A percentile compares a stretch with the other conserved stretches of the same genome.
phyloP scores from a whole-genome alignment of 2,329 filamentous ascomycete genomes.

The Exophiala phaeomuriformis region DNA sequence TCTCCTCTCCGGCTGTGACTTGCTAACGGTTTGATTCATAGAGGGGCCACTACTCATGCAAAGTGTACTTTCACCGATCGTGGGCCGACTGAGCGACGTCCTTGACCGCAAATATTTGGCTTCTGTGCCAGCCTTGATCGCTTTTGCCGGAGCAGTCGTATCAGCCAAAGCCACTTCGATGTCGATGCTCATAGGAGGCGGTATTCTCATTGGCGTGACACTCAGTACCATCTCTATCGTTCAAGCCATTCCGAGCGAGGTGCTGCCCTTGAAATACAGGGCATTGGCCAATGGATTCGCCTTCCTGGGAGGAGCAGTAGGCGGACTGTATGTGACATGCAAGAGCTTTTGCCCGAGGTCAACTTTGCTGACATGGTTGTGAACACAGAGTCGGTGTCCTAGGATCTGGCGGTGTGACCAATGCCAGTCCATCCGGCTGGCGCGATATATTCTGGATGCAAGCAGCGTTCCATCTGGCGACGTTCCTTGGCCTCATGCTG shows the following conservation, averaged over 20 bases:
- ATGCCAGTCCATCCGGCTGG: slow-evolving; percentile 44
- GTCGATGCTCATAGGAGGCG: slow-evolving; percentile 51
- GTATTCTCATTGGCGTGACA: slow-evolving; percentile 50
- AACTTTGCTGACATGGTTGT: not conserved
- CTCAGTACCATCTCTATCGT: slow-evolving; percentile 51
- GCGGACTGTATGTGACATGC: slow-evolving; percentile 42
- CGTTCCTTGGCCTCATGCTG: slow-evolving; percentile 42
- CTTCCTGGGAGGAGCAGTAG: slow-evolving; percentile 46
- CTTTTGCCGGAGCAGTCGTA: slow-evolving; percentile 48
- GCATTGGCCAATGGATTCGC: slow-evolving; percentile 50
- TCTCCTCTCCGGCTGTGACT: not conserved
- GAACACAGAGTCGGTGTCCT: slow-evolving; percentile 42
- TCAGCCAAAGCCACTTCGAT: slow-evolving; percentile 51
- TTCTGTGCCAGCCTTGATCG: slow-evolving; percentile 46
- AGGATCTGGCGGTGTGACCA: slow-evolving; percentile 48
- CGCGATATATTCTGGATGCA: slow-evolving; percentile 55
- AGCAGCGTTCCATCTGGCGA: slow-evolving; percentile 46
- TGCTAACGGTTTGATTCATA: slow-evolving; percentile 3
- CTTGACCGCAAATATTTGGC: slow-evolving; percentile 50
- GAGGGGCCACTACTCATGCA: slow-evolving; percentile 53
- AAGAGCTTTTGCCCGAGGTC: not conserved
- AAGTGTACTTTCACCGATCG: slow-evolving; percentile 49
- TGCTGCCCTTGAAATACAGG: slow-evolving; percentile 51
- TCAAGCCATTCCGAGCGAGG: slow-evolving; percentile 50
- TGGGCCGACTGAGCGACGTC: slow-evolving; percentile 52